A percentile compares a stretch with the other conserved stretches of the same genome.
Conservation (phyloP, 2,329 filamentous ascomycete genomes). For the Aspergillus oerlinghausenensis region DNA sequence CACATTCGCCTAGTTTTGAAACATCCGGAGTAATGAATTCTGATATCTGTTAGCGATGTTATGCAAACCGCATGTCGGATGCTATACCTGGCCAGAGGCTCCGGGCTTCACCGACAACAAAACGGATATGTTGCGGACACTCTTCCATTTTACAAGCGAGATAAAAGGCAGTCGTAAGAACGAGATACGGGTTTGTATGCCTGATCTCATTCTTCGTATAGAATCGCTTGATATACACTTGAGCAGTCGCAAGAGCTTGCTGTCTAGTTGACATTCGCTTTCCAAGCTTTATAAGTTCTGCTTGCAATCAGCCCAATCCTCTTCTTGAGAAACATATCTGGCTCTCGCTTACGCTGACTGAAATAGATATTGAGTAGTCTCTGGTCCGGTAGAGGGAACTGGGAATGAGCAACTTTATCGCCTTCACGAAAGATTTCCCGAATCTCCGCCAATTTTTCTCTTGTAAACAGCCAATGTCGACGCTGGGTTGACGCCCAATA, state of each 20-base stretch:
- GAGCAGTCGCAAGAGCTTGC: slow-evolving; percentile 88
- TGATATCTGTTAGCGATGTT: slow-evolving; percentile 22
- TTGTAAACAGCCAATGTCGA: slow-evolving; percentile 84
- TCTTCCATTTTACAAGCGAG: slow-evolving; percentile 98
- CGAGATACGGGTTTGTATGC: slow-evolving; percentile 86
- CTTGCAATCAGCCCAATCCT: slow-evolving; percentile 3
- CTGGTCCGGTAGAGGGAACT: slow-evolving; percentile 76
- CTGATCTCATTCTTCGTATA: slow-evolving; percentile 88
- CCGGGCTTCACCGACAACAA: slow-evolving; percentile 81
- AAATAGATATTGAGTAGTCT: slow-evolving; percentile 87
- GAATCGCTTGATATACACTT: slow-evolving; percentile 91
- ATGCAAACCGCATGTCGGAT: not conserved
- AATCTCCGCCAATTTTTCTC: slow-evolving; percentile 70
- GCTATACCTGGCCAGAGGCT: slow-evolving; percentile 69
- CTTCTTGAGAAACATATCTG: not conserved
- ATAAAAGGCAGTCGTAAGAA: slow-evolving; percentile 90
- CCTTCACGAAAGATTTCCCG: slow-evolving; percentile 73
- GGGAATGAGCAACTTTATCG: slow-evolving; percentile 67
- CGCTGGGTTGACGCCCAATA: slow-evolving; percentile 96
- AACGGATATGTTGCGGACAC: slow-evolving; percentile 88
- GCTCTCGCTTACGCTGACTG: slow-evolving; percentile 65
- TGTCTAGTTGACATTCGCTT: slow-evolving; percentile 82
- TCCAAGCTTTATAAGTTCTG: slow-evolving; percentile 76
- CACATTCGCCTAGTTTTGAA: slow-evolving; percentile 84
- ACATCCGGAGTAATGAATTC: slow-evolving; percentile 72